These are phyloP conservation scores for Zopfochytrium polystomum DNA, from an alignment of 371 early-diverging fungal genomes.

Conservation along the genomic window DNA sequence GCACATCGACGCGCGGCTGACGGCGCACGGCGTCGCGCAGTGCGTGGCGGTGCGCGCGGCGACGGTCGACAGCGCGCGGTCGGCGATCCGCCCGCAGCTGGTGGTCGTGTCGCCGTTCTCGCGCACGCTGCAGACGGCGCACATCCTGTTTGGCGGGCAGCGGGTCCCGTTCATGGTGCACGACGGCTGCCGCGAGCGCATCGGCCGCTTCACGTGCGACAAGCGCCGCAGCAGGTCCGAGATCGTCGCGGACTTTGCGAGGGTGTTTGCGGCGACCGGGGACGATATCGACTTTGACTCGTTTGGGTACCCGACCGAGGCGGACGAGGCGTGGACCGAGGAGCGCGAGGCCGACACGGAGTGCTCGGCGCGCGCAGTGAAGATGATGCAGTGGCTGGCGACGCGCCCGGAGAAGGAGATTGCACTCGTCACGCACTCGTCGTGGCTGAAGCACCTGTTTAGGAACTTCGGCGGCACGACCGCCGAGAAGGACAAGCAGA, in stretches of 20 bases:
- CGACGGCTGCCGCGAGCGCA: conserved; percentile 4
- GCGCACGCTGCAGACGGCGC: conserved; percentile 13
- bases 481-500: conserved; percentile 4
- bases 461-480: neutral
- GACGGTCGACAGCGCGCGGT: neutral
- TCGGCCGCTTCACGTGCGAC: conserved; percentile 7
- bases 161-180: conserved; percentile 3
- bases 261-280: neutral
- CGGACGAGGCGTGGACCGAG: neutral
- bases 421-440: conserved; percentile 9
- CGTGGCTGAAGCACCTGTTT: conserved; percentile 13
- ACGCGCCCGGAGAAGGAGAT: conserved; percentile 5
- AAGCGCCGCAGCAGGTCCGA: conserved; percentile 2
- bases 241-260: neutral
- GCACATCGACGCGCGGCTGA: conserved; percentile 6
- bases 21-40: conserved; percentile 4
- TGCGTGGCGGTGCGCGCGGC: conserved; percentile 1
- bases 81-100: conserved; percentile 5
- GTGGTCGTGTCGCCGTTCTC: conserved; percentile 10
- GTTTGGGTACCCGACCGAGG: neutral
- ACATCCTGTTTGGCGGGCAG: conserved; percentile 2
- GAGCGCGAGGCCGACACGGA: neutral
- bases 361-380: neutral
- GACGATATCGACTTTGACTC: conserved; percentile 9
- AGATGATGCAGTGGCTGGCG: conserved; percentile 13